Evolutionary conservation across 2,329 filamentous ascomycete genomes (phyloP), one percentile per base, ranked within the genome.

Genomic region (Seiridium unicorne): DNA sequence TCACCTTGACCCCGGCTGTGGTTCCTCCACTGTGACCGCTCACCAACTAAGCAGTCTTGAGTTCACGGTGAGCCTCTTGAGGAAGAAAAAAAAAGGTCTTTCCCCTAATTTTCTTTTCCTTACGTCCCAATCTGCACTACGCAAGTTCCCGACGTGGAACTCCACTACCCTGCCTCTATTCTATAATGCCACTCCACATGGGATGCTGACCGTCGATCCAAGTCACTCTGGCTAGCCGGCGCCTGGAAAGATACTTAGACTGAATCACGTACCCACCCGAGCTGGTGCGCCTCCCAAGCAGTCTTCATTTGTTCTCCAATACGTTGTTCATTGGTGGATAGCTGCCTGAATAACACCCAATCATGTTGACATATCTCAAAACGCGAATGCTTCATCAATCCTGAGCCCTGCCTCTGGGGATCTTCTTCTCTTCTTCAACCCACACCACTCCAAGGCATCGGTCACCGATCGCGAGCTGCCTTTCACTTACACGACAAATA

Each of bases 321-420:
- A 63, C 62, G 61, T 62, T 69, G 59, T 76, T 74, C 73, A 77
- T 80, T 80, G 77, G 79, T 72, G 70, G 69, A 66, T 66, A 61
- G 63, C 65, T 63, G 59, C 44, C 66, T 70, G 62, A 63, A 62
- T 62, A 68, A 64, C 68, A 65, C 65, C 79, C 78, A 80, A 81
- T 81, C 77, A 80, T 76, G 72, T 77, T 72, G 65, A 74, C 72
- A 72, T 68, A 67, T 74, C 66, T 67, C 68, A 72, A 72, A 72
- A 77, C 72, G 70, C 73, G 70, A 77, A 78, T 74, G 70, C 72
- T 75, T 70, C 70, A 72, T 71, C 73, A 69, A 75, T 72, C 68
- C 71, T 68, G 71, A 72, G 58, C 66, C 66, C 57, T 35, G 40
- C 64, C 55, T 31, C 18, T 26, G 18, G 18, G 61, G 55, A 60